Percentiles rank a stretch among this genome's conserved stretches.
phyloP scores from a whole-genome alignment of 352 stramenopile genomes.

The Phytophthora fragariaefolia region DNA sequence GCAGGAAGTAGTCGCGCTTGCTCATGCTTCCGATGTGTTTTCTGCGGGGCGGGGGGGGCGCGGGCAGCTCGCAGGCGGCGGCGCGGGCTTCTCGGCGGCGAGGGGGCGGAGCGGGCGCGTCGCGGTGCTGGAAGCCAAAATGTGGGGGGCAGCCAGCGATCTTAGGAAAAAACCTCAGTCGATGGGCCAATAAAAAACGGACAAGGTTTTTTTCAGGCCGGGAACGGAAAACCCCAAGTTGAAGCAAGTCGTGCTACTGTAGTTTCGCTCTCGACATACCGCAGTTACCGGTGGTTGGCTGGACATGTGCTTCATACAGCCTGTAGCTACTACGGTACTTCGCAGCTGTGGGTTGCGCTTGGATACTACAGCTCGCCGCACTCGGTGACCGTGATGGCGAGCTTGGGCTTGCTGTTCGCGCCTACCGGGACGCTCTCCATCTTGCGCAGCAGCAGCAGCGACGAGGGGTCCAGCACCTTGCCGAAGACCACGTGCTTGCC shows the following conservation, averaged over 20 bases:
- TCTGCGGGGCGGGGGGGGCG: slow-evolving; percentile 16
- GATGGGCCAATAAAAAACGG: slow-evolving; percentile 14
- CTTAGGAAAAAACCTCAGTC: slow-evolving; percentile 34
- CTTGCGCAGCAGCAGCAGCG: slow-evolving; percentile 89
- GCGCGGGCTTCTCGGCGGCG: slow-evolving; percentile 23
- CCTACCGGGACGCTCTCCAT: slow-evolving; percentile 92
- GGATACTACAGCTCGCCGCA: slow-evolving; percentile 92
- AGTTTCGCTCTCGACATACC: too few relatives aligned
- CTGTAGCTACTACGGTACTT: too few relatives aligned
- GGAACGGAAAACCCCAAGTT: slow-evolving; percentile 11
- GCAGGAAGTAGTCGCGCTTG: slow-evolving; percentile 86
- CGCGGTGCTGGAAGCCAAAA: slow-evolving; percentile 36
- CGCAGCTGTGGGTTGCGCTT: too few relatives aligned
- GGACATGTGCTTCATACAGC: too few relatives aligned
- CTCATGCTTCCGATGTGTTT: slow-evolving; percentile 74
- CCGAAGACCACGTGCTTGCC: slow-evolving; percentile 98
- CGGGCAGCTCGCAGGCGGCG: slow-evolving; percentile 11
- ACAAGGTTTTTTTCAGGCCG: slow-evolving; percentile 31
- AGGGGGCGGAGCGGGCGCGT: slow-evolving; percentile 4
- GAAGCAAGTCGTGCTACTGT: too few relatives aligned
- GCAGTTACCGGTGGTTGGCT: too few relatives aligned
- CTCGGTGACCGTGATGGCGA: slow-evolving; percentile 87
- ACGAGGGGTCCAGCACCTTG: slow-evolving; percentile 89
- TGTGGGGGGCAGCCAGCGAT: slow-evolving; percentile 35
- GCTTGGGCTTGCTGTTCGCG: slow-evolving; percentile 86